phyloP scores from a whole-genome alignment of 2,329 filamentous ascomycete species.

The Botryosphaeria agaves region DNA sequence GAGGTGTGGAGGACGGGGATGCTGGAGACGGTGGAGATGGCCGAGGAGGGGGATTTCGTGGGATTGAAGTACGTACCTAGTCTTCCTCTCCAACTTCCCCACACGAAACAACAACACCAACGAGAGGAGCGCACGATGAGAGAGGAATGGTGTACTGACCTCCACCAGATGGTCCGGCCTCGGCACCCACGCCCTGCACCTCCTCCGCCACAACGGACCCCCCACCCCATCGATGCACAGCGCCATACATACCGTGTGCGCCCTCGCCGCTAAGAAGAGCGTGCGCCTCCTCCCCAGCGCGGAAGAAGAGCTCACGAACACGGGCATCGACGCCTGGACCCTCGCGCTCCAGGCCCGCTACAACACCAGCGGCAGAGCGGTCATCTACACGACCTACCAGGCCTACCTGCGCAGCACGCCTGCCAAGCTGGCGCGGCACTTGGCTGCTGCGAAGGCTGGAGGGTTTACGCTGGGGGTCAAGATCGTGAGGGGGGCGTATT shows the following conservation, averaged over 20 bases:
- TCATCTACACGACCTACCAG: conserved; percentile 54
- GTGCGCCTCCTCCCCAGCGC: conserved; percentile 71
- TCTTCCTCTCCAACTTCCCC: no score
- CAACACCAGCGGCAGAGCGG: conserved; percentile 44
- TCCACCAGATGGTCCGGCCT: conserved; percentile 71
- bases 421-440: conserved; percentile 24
- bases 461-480: conserved; percentile 38
- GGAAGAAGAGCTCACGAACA: conserved; percentile 64
- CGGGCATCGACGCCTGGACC: conserved; percentile 68
- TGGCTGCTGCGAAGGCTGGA: conserved; percentile 26
- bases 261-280: conserved; percentile 48
- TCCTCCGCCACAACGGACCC: conserved; percentile 43
- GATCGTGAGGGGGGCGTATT: conserved; percentile 39
- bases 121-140: no score
- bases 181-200: conserved; percentile 51
- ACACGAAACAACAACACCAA: no score
- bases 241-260: conserved; percentile 60
- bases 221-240: conserved; percentile 47
- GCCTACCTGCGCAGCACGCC: conserved; percentile 35
- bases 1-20: conserved; percentile 57
- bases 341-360: conserved; percentile 60
- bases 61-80: conserved; percentile 35
- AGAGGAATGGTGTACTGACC: no score
- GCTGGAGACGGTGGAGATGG: conserved; percentile 48
- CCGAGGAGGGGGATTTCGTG: conserved; percentile 33